A percentile compares a stretch with the other conserved stretches of the same genome.
phyloP scores from a whole-genome alignment of 495 filamentous ascomycete species.

The Chaetomium fimeti region DNA sequence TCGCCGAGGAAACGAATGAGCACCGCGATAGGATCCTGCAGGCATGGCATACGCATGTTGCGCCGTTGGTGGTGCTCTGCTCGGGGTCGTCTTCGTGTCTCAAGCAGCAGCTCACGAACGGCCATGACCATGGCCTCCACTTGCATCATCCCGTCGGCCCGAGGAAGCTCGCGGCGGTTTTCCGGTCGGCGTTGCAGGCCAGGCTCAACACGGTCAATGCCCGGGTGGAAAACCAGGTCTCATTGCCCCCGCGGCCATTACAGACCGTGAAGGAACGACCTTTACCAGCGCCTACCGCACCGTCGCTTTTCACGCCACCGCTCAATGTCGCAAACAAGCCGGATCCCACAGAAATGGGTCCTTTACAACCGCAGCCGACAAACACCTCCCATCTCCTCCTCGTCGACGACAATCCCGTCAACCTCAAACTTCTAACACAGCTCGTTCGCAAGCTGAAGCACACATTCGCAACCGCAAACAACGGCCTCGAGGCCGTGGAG shows the following conservation, averaged over 20 bases:
- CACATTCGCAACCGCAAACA: conserved; percentile 40
- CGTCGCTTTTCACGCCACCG: background rate
- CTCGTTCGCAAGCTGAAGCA: conserved; percentile 54
- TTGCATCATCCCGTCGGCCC: conserved; percentile 31
- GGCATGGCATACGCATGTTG: background rate
- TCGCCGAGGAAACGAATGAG: background rate
- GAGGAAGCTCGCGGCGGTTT: conserved; percentile 23
- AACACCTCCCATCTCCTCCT: conserved; percentile 51
- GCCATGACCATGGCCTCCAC: conserved; percentile 18
- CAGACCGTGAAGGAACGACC: background rate
- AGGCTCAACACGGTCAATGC: background rate
- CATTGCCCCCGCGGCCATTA: background rate
- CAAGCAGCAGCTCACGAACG: conserved; percentile 5
- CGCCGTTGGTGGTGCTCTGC: conserved; percentile 29
- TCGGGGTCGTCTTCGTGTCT: conserved; percentile 19
- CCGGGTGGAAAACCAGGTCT: background rate
- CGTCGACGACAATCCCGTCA: conserved; percentile 75
- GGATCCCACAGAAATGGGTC: conserved; percentile 25
- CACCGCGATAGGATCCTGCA: background rate
- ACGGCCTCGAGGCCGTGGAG: conserved; percentile 48
- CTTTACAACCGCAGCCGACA: background rate
- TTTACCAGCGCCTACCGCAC: background rate
- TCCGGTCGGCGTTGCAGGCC: conserved; percentile 13
- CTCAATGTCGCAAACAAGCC: conserved; percentile 34
- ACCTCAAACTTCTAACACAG: conserved; percentile 64